Conservation (phyloP, 2,329 filamentous ascomycete genomes). For the Fusarium praegraminearum region DNA sequence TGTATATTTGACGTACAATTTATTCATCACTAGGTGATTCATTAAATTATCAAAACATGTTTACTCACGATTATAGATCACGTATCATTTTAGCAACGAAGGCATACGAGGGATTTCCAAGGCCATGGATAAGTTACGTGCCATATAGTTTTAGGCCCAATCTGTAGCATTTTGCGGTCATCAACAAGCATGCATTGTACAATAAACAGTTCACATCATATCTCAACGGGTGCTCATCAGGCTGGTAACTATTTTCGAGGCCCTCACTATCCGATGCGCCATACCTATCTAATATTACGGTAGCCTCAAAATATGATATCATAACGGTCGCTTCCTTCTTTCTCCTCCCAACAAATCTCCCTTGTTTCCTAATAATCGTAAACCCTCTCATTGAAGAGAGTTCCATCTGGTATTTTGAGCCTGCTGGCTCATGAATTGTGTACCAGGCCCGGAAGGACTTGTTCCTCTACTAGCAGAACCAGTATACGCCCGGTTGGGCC, state of each 20-base stretch:
- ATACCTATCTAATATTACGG: slow-evolving; percentile 7
- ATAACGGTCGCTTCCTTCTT: slow-evolving; percentile 9
- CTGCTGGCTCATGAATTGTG: slow-evolving; percentile 56
- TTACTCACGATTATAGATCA: neutral
- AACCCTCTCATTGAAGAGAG: slow-evolving; percentile 57
- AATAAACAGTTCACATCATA: neutral
- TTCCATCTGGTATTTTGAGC: slow-evolving; percentile 58
- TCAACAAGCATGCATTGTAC: neutral
- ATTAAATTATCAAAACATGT: neutral
- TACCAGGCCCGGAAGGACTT: slow-evolving; percentile 59
- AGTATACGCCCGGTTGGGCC: slow-evolving; percentile 50
- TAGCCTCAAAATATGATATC: slow-evolving; percentile 24
- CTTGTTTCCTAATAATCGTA: neutral
- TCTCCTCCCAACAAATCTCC: neutral
- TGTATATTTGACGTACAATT: slow-evolving; percentile 29
- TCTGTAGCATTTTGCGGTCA: neutral
- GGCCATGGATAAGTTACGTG: neutral
- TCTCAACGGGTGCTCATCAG: slow-evolving; percentile 9
- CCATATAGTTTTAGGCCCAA: neutral
- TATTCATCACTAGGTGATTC: slow-evolving; percentile 15
- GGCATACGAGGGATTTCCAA: neutral
- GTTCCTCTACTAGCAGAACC: slow-evolving; percentile 62
- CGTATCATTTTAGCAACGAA: neutral
- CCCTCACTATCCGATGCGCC: slow-evolving; percentile 12
- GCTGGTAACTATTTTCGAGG: neutral